Conservation (phyloP, 352 stramenopile species). For the Globisporangium viniferum region DNA sequence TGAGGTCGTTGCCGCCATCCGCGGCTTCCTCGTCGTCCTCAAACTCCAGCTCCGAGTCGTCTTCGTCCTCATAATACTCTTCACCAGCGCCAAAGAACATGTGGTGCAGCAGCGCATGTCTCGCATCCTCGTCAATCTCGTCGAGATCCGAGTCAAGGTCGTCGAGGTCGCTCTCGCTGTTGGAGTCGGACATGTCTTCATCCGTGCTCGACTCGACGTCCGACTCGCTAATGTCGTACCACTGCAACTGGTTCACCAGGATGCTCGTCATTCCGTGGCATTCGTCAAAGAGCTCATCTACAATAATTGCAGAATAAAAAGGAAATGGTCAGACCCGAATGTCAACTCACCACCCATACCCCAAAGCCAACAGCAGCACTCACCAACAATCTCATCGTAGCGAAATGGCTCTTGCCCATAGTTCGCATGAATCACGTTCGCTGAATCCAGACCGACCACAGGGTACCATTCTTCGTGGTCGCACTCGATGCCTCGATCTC, state of each 20-base stretch:
- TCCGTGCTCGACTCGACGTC: conserved; percentile 21
- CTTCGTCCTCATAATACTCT: conserved; percentile 1
- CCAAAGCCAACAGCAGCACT: conserved; percentile 5
- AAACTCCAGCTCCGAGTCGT: conserved; percentile 6
- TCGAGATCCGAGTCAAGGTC: background rate
- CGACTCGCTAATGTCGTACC: conserved; percentile 56
- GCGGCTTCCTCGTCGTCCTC: conserved; percentile 12
- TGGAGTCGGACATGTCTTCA: background rate
- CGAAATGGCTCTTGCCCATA: conserved; percentile 75
- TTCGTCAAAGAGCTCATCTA: conserved; percentile 57
- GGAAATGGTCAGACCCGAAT: background rate
- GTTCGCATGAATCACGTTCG: conserved; percentile 77
- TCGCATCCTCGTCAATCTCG: conserved; percentile 9
- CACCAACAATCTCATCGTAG: conserved; percentile 43
- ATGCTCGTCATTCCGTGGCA: conserved; percentile 25
- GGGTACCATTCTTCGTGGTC: conserved; percentile 59
- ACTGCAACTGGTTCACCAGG: conserved; percentile 32
- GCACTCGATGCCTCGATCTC: conserved; percentile 39
- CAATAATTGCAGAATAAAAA: background rate
- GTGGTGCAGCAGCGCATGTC: conserved; percentile 4
- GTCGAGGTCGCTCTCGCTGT: background rate
- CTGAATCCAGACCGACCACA: conserved; percentile 79
- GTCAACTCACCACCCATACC: background rate
- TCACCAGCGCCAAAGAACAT: conserved; percentile 5
- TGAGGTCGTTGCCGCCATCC: background rate